Evolutionary conservation across 345 rosid species (phyloP).

Genomic region (Hibiscus syriacus): DNA sequence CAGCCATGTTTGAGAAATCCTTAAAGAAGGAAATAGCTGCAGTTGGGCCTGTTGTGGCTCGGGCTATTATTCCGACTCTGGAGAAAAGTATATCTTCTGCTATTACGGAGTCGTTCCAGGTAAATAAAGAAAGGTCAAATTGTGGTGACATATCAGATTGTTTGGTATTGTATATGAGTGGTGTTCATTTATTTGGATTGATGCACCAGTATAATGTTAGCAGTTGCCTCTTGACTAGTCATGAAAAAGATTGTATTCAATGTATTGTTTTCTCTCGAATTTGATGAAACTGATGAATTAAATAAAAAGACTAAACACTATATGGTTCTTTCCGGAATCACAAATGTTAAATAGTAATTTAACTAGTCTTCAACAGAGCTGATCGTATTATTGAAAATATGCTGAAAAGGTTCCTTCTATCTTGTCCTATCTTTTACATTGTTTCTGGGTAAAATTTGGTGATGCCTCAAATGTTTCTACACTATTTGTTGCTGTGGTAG

Average conservation of each 20-base stretch:
- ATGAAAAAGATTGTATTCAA: background rate
- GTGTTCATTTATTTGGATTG: background rate
- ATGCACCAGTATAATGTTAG: background rate
- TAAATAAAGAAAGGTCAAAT: conserved; percentile 11
- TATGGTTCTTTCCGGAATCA: background rate
- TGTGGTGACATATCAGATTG: background rate
- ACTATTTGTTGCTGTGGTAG: background rate
- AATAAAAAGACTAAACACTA: background rate
- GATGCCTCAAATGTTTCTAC: background rate
- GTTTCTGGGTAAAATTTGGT: background rate
- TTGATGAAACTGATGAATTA: background rate
- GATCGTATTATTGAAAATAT: background rate
- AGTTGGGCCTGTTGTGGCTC: conserved; percentile 42
- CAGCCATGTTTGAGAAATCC: conserved; percentile 41
- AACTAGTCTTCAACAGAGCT: background rate
- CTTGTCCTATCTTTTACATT: background rate
- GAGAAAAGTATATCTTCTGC: conserved; percentile 53
- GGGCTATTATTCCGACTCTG: conserved; percentile 40
- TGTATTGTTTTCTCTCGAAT: background rate
- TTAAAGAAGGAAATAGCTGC: conserved; percentile 55
- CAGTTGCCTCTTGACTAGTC: background rate
- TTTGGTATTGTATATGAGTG: background rate
- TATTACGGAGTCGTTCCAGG: conserved; percentile 66
- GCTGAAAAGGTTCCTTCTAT: background rate
- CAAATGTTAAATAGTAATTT: background rate